A percentile compares a stretch with the other conserved stretches of the same genome.
Conservation (phyloP, 306 rosid species). For the Lotus japonicus region DNA sequence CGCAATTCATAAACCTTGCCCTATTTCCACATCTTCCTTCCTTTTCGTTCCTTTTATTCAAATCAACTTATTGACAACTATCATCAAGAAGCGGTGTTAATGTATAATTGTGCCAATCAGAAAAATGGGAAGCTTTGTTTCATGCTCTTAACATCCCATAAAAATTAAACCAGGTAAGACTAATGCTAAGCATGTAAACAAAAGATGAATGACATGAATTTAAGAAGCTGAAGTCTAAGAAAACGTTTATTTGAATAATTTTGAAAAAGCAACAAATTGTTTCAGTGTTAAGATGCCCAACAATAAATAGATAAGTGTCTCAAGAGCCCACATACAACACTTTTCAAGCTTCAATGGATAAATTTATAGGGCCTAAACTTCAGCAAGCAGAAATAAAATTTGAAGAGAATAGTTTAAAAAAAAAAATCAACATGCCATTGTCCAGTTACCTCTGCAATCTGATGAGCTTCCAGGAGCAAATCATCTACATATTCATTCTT, state of each 20-base stretch:
- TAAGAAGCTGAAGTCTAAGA: neutral
- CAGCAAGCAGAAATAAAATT: neutral
- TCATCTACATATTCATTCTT: slow-evolving; percentile 24
- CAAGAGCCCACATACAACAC: neutral
- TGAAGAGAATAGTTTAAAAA: neutral
- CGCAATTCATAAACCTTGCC: neutral
- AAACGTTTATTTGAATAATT: neutral
- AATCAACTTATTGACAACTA: neutral
- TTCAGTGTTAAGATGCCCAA: neutral
- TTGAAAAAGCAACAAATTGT: neutral
- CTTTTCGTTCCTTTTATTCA: no score
- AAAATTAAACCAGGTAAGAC: neutral
- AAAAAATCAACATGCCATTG: neutral
- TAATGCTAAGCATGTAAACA: neutral
- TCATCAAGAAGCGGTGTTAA: neutral
- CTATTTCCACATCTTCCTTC: no score
- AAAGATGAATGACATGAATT: neutral
- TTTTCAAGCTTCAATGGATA: neutral
- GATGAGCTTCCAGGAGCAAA: slow-evolving; percentile 31
- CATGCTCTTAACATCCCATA: neutral
- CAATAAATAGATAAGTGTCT: neutral
- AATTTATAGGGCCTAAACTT: neutral
- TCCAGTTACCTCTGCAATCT: slow-evolving; percentile 33
- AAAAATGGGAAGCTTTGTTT: neutral
- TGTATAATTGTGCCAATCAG: neutral